phyloP scores from a whole-genome alignment of 1,139 yeast genomes.

The Geotrichum australiense region DNA sequence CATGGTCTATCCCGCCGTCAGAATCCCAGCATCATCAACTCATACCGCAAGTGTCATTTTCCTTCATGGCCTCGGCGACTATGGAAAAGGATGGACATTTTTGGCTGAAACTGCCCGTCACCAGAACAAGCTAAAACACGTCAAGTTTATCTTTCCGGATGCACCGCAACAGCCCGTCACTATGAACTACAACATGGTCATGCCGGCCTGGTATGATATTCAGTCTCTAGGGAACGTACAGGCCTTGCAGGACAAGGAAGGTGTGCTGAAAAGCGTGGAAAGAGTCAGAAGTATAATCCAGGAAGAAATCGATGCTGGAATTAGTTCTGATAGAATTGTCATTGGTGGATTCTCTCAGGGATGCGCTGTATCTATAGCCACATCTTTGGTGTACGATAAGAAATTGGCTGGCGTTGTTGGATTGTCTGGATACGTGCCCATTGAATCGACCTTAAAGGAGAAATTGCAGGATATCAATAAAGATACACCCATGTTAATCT shows the following conservation, averaged over 20 bases:
- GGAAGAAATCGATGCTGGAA: constrained; percentile 57
- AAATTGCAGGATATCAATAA: constrained; percentile 38
- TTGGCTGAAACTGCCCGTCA: constrained; percentile 41
- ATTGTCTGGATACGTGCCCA: constrained; percentile 72
- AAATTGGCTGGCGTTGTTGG: constrained; percentile 75
- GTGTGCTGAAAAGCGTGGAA: constrained; percentile 54
- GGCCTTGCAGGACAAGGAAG: constrained; percentile 52
- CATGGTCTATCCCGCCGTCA: constrained; percentile 2
- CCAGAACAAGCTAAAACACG: constrained; percentile 44
- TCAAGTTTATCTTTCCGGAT: constrained; percentile 79
- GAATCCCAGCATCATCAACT: constrained; percentile 16
- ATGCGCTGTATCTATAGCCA: constrained; percentile 68
- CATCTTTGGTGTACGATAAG: constrained; percentile 36
- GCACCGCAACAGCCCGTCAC: constrained; percentile 74
- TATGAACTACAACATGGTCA: constrained; percentile 54
- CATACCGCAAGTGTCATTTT: constrained; percentile 68
- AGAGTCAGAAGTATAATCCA: constrained; percentile 48
- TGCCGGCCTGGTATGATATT: constrained; percentile 91
- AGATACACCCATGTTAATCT: constrained; percentile 75
- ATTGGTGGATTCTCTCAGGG: constrained; percentile 97
- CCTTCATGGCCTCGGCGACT: constrained; percentile 87
- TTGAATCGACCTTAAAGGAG: constrained; percentile 34
- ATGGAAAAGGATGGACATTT: constrained; percentile 86
- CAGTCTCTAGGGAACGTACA: constrained; percentile 44
- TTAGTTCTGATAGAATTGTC: constrained; percentile 63